These are phyloP conservation scores for Cercophora samala DNA, from an alignment of 495 filamentous ascomycete genomes.

Conservation along the genomic window DNA sequence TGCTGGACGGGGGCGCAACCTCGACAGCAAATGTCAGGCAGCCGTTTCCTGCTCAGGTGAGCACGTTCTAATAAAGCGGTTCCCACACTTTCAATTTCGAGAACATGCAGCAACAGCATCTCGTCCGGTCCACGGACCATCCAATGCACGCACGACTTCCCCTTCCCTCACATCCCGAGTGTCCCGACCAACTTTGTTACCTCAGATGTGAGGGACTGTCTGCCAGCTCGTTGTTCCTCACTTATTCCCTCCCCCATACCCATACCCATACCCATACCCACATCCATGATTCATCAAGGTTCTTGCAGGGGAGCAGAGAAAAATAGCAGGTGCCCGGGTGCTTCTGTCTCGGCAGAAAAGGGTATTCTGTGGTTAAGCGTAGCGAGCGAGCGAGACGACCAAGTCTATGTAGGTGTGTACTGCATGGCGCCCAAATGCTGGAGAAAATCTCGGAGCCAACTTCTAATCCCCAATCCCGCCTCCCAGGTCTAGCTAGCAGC, in stretches of 20 bases:
- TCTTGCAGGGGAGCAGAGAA: neutral
- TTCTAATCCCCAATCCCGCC: neutral
- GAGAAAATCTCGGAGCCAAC: neutral
- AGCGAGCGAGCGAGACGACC: neutral
- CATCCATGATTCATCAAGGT: slow-evolving; percentile 10
- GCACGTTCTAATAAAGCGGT: slow-evolving; percentile 18
- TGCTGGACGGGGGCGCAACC: slow-evolving; percentile 10
- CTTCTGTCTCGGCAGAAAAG: slow-evolving; percentile 5
- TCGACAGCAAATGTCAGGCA: neutral
- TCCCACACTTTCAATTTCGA: slow-evolving; percentile 12
- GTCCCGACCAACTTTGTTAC: neutral
- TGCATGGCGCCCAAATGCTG: neutral
- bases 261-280: neutral
- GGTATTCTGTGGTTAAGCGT: neutral
- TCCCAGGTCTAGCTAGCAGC: neutral
- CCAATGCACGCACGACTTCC: neutral
- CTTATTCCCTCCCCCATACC: neutral
- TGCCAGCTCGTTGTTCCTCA: neutral
- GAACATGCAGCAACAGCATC: neutral
- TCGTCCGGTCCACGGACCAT: neutral
- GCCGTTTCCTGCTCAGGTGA: slow-evolving; percentile 17
- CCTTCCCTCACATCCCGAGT: neutral
- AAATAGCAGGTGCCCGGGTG: neutral
- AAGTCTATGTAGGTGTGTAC: neutral
- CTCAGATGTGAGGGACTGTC: neutral